A percentile compares a stretch with the other conserved stretches of the same genome.
These are phyloP conservation scores for Clonostachys sp. DNA, from an alignment of 2,329 filamentous ascomycete species.

Conservation along the genomic window DNA sequence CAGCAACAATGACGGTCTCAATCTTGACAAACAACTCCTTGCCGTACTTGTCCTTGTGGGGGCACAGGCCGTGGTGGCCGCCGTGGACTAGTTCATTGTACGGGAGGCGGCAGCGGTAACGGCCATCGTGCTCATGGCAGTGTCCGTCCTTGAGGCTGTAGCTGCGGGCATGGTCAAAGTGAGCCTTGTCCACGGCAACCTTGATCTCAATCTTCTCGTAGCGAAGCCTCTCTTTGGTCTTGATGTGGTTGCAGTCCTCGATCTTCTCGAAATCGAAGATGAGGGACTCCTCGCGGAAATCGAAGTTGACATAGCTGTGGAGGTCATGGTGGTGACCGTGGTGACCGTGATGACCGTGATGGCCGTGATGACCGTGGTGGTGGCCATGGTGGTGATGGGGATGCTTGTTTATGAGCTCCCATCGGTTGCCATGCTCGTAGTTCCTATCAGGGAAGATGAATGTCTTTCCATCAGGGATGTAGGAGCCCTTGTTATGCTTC, in stretches of 20 bases:
- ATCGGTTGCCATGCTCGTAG: background rate
- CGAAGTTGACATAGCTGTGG: constrained; percentile 3
- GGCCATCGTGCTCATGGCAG: background rate
- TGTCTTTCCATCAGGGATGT: constrained; percentile 2
- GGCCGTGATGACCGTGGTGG: background rate
- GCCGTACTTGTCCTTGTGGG: background rate
- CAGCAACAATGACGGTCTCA: background rate
- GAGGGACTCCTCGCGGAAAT: constrained; percentile 2
- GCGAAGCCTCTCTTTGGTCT: background rate
- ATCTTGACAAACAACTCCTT: constrained; percentile 2
- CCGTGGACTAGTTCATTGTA: constrained; percentile 1
- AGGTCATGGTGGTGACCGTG: background rate
- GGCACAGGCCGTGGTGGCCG: background rate
- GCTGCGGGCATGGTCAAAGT: background rate
- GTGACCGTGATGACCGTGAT: background rate
- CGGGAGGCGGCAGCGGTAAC: constrained; percentile 2
- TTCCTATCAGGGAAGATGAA: constrained; percentile 2
- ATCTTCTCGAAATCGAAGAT: constrained; percentile 6
- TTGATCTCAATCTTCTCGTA: constrained; percentile 5
- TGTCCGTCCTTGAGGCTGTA: constrained; percentile 1
- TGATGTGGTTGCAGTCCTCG: background rate
- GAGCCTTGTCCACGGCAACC: background rate
- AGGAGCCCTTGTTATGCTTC: background rate
- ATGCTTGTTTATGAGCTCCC: background rate
- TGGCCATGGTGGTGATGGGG: background rate